Conservation (phyloP, 225 moss, liverwort and hornwort species). For the Rhytidiadelphus loreus region DNA sequence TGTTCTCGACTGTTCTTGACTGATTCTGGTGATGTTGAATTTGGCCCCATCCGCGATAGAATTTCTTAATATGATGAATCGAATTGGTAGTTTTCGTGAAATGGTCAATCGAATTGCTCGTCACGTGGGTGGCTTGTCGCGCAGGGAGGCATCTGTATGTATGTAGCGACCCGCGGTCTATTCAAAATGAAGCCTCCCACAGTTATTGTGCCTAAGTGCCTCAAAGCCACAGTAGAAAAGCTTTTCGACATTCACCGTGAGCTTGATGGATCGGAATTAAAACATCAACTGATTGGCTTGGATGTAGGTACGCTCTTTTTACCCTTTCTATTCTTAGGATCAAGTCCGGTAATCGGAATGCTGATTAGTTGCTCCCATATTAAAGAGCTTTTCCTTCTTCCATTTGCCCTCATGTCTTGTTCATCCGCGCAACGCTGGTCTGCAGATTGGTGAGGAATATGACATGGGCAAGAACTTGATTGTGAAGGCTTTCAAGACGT, state of each 20-base stretch:
- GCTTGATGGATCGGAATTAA: constrained; percentile 78
- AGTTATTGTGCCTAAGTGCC: constrained; percentile 66
- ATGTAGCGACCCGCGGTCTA: constrained; percentile 79
- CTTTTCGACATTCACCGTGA: constrained; percentile 77
- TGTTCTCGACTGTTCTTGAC: no score
- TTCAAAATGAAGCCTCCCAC: constrained; percentile 86
- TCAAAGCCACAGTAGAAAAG: constrained; percentile 70
- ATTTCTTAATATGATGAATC: background rate
- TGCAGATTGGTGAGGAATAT: constrained; percentile 81
- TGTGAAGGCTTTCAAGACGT: constrained; percentile 79
- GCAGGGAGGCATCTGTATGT: constrained; percentile 88
- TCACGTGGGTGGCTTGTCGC: background rate
- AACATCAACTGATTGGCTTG: constrained; percentile 67
- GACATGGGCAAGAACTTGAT: constrained; percentile 65
- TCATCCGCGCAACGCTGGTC: background rate
- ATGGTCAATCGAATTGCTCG: background rate
- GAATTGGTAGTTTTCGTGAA: background rate
- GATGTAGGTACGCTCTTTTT: constrained; percentile 75
- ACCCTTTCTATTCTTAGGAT: background rate
- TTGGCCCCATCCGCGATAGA: background rate
- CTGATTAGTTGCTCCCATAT: background rate
- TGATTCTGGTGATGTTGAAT: background rate
- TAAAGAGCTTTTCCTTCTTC: background rate
- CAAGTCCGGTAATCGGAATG: background rate
- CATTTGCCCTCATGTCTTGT: background rate